A percentile compares a stretch with the other conserved stretches of the same genome.
Conservation (phyloP, 2,329 filamentous ascomycete species). For the Colletotrichum tofieldiae region DNA sequence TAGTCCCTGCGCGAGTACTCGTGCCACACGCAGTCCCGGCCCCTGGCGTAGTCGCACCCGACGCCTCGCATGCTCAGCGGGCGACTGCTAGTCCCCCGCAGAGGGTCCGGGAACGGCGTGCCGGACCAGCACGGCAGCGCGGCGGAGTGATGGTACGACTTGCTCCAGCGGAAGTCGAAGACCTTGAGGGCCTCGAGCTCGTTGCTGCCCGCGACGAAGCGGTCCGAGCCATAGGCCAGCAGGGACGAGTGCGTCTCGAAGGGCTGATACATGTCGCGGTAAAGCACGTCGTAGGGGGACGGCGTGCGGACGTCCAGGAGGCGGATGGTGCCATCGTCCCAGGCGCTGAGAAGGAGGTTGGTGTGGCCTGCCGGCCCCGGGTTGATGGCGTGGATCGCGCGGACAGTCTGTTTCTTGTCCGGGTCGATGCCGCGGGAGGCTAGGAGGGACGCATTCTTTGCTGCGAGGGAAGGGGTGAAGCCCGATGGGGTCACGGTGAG, state of each 20-base stretch:
- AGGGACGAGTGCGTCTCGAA: constrained; percentile 63
- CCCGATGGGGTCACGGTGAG: constrained; percentile 64
- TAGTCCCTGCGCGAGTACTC: constrained; percentile 57
- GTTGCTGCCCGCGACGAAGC: constrained; percentile 67
- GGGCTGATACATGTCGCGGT: constrained; percentile 68
- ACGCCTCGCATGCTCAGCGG: constrained; percentile 40
- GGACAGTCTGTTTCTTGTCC: constrained; percentile 57
- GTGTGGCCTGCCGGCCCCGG: constrained; percentile 49
- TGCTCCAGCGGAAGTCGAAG: constrained; percentile 69
- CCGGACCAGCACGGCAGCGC: constrained; percentile 61
- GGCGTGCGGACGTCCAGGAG: constrained; percentile 64
- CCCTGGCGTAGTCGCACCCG: constrained; percentile 54
- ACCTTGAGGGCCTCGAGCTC: constrained; percentile 61
- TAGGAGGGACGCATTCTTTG: constrained; percentile 51
- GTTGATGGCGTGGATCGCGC: constrained; percentile 64
- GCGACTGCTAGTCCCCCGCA: constrained; percentile 46
- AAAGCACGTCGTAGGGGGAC: constrained; percentile 62
- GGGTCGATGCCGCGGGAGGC: constrained; percentile 47
- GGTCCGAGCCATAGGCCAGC: constrained; percentile 64
- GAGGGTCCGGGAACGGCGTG: constrained; percentile 55
- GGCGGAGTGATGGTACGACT: constrained; percentile 65
- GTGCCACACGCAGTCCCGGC: constrained; percentile 64
- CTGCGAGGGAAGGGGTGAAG: constrained; percentile 54
- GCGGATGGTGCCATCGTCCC: constrained; percentile 66
- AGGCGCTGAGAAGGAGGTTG: constrained; percentile 65